phyloP scores from a whole-genome alignment of 306 rosid genomes.

The Amphicarpaea edgeworthii region DNA sequence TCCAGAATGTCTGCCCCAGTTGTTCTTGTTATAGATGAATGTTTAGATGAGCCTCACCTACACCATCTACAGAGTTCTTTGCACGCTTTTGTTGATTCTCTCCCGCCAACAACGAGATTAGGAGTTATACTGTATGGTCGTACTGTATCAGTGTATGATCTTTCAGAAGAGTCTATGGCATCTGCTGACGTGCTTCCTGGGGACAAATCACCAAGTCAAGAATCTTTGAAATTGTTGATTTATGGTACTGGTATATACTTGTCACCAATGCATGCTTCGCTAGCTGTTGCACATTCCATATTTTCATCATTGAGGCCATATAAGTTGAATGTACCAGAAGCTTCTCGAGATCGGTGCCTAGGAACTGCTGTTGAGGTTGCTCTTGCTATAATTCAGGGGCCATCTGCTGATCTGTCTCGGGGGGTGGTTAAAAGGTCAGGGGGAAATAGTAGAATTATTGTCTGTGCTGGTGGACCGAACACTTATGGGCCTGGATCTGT shows the following conservation, averaged over 20 bases:
- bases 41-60: slow-evolving; percentile 94
- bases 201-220: slow-evolving; percentile 81
- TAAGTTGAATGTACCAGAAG: slow-evolving; percentile 79
- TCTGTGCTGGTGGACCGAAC: slow-evolving; percentile 96
- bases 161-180: slow-evolving; percentile 87
- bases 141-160: slow-evolving; percentile 88
- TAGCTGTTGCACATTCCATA: slow-evolving; percentile 88
- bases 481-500: slow-evolving; percentile 98
- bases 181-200: slow-evolving; percentile 99
- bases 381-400: slow-evolving; percentile 92
- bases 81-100: slow-evolving; percentile 97
- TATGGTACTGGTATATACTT: slow-evolving; percentile 95
- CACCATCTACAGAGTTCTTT: slow-evolving; percentile 91
- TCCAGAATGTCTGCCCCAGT: slow-evolving; percentile 92
- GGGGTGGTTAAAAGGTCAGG: slow-evolving; percentile 90
- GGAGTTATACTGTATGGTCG: slow-evolving; percentile 92
- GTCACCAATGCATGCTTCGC: slow-evolving; percentile 95
- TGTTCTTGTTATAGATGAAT: slow-evolving; percentile 91
- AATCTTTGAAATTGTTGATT: slow-evolving; percentile 74
- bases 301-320: slow-evolving; percentile 91
- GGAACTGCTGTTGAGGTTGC: slow-evolving; percentile 98
- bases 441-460: slow-evolving; percentile 87
- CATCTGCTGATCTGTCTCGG: slow-evolving; percentile 92
- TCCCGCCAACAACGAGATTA: slow-evolving; percentile 81
- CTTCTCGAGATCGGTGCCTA: slow-evolving; percentile 94